A percentile compares a stretch with the other conserved stretches of the same genome.
phyloP scores from a whole-genome alignment of 1,139 yeast genomes.

The Taphrina wiesneri region DNA sequence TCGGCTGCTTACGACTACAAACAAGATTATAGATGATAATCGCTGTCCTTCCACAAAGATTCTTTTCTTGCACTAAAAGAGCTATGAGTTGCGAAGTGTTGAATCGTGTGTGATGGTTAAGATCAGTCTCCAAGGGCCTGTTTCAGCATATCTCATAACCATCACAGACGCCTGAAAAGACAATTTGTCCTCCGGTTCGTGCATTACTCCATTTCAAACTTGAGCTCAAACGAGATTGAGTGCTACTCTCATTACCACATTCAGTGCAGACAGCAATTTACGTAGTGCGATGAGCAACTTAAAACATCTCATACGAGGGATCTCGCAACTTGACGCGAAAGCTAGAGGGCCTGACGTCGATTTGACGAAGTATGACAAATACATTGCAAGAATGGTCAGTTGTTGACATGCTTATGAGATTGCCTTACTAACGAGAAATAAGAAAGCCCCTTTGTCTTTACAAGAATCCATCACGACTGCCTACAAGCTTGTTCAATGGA shows the following conservation, averaged over 20 bases:
- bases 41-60: too few relatives aligned
- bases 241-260: not conserved
- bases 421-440: not conserved
- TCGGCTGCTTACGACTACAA: too few relatives aligned
- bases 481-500: conserved; percentile 26
- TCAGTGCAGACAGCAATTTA: not conserved
- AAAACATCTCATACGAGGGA: conserved; percentile 25
- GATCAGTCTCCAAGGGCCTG: too few relatives aligned
- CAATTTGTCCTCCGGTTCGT: too few relatives aligned
- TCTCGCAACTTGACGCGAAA: conserved; percentile 24
- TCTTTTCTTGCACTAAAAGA: too few relatives aligned
- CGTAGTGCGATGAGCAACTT: conserved; percentile 16
- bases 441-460: conserved; percentile 25
- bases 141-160: too few relatives aligned
- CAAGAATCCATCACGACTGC: conserved; percentile 18
- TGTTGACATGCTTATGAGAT: not conserved
- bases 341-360: conserved; percentile 12
- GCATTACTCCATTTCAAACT: too few relatives aligned
- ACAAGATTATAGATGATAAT: too few relatives aligned
- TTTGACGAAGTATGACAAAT: conserved; percentile 25
- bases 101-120: too few relatives aligned
- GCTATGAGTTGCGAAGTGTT: too few relatives aligned
- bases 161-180: too few relatives aligned
- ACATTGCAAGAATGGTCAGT: conserved; percentile 22
- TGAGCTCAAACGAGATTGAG: too few relatives aligned